Evolutionary conservation across 257 asterid genomes (phyloP), one percentile per base, ranked within the genome.

Genomic region (Solanum chilense): DNA sequence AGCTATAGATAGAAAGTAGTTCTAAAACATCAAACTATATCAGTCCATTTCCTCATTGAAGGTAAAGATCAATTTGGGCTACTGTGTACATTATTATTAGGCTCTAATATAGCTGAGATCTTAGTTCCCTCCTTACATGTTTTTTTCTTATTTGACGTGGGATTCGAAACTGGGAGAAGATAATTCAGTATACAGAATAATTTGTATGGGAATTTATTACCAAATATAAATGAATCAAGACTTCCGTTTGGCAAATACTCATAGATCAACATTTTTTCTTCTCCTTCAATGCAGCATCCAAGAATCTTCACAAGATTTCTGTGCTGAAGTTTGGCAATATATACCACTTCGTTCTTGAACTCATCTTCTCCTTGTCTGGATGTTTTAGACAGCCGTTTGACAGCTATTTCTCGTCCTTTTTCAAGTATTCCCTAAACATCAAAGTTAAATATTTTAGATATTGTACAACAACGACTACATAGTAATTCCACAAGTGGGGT

Each of bases 161-260:
- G 4, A n/a, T 44, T 25, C 39, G 12, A n/a, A 45, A 76, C 10
- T 78, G 16, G 25, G 33, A 78, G 62, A 78, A 27, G 41, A 45
- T 70, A 70, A 70, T 16, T 3, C 44, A 33, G 77, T 70, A 15
- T 33, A 70, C 44, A 78, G 64, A 78, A 15, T 45, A 78, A 78
- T 5, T 45, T 10, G 84, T 25, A 45, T 16, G 41, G 21, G 84
- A 76, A 45, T 33, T 71, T 33, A 0, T 70, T 71, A 93, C 97
- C 91, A 10, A 92, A 94, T 8, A 93, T 75, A 69, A 91, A 90
- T 56, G 88, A 78, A 90, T 93, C 94, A 60, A 93, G 90, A 85
- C 96, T 93, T 82, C 84, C 90, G 81, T 92, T 93, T 74, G 92
- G 87, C 93, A 91, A 88, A 88, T 87, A 93, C 64, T 93, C 96